Base-by-base conservation (phyloP, 1,284 basidiomycete species). In the Moesziomyces antarcticus region DNA sequence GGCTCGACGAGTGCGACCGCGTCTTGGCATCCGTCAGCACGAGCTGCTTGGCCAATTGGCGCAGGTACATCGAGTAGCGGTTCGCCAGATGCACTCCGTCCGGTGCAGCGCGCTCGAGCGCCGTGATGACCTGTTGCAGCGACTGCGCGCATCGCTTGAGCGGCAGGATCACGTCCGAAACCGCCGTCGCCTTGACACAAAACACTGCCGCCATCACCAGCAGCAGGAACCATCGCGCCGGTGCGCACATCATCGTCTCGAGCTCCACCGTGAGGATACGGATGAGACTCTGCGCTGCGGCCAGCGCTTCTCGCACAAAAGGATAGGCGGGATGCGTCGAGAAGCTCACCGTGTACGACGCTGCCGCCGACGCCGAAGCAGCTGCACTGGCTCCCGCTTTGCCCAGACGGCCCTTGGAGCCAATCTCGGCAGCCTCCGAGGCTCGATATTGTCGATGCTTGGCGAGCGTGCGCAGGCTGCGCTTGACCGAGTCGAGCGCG, bases 181-280 rank as follows among this genome's bases (percentile, higher is more conserved):
- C 72, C 18, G 72, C 72, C 21, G 72, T 71, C 13, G 72, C 67
- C 37, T 77, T 77, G 63, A 77, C 70, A 30, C 71, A 70, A 35
- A 77, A 77, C 27, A 77, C 56, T 5, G 63, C 67, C 7, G 74
- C 74, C 59, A 73, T 70, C n/a, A 77, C 75, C 14, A 77, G 58
- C 48, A 73, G 53, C 48, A 77, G 58, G 46, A 74, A 77, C 72
- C 67, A 74, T n/a, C 75, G 47, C 11, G 75, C 70, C 13, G 75
- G 75, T 11, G 75, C 75, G 37, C 68, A 77, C 58, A 73, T 74
- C 65, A 77, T 68, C 30, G 61, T 75, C 55, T 72, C 66, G 21
- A 77, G 43, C 44, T 77, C 72, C 30, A 72, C 60, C 7, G 72
- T 74, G 21, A 77, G 35, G 53, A 77, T 75, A 25, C 71, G 63